phyloP scores from a whole-genome alignment of 225 moss, liverwort and hornwort genomes.

The Marchantia paleacea region DNA sequence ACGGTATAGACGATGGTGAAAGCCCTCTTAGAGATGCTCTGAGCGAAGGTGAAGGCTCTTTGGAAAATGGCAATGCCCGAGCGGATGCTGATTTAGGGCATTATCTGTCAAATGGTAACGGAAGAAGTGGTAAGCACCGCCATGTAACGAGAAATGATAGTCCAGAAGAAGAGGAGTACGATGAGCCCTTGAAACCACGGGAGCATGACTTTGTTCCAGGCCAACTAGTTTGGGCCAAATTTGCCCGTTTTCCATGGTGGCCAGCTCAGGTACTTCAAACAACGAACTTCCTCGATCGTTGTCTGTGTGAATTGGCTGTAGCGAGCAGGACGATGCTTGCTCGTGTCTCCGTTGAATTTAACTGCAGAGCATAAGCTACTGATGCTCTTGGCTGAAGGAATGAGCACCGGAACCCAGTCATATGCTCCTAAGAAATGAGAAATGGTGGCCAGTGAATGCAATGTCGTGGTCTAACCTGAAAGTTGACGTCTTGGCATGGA shows the following conservation, averaged over 20 bases:
- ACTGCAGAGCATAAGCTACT: neutral
- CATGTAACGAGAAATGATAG: slow-evolving; percentile 2
- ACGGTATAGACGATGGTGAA: slow-evolving; percentile 31
- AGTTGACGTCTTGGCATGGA: neutral
- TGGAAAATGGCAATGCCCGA: slow-evolving; percentile 28
- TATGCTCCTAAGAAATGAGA: no score
- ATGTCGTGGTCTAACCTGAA: neutral
- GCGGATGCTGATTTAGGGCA: slow-evolving; percentile 17
- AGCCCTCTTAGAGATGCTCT: slow-evolving; percentile 18
- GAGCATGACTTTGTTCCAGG: slow-evolving; percentile 59
- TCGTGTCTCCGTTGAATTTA: neutral
- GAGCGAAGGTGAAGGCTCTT: slow-evolving; percentile 30
- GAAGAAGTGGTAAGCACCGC: slow-evolving; percentile 12
- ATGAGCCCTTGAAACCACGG: slow-evolving; percentile 22
- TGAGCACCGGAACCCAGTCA: no score
- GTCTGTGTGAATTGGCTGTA: neutral
- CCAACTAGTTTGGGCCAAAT: slow-evolving; percentile 94
- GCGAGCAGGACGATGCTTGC: neutral
- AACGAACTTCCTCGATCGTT: neutral
- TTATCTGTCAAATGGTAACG: slow-evolving; percentile 25
- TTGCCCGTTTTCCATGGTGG: slow-evolving; percentile 99
- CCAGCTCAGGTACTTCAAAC: slow-evolving; percentile 72
- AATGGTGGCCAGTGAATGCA: neutral
- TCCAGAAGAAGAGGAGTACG: slow-evolving; percentile 8
- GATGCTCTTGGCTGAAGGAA: neutral